Percentiles rank a stretch among this genome's conserved stretches.
These are phyloP conservation scores for Basipetospora chlamydospora DNA, from an alignment of 2,329 filamentous ascomycete species.

Conservation along the genomic window DNA sequence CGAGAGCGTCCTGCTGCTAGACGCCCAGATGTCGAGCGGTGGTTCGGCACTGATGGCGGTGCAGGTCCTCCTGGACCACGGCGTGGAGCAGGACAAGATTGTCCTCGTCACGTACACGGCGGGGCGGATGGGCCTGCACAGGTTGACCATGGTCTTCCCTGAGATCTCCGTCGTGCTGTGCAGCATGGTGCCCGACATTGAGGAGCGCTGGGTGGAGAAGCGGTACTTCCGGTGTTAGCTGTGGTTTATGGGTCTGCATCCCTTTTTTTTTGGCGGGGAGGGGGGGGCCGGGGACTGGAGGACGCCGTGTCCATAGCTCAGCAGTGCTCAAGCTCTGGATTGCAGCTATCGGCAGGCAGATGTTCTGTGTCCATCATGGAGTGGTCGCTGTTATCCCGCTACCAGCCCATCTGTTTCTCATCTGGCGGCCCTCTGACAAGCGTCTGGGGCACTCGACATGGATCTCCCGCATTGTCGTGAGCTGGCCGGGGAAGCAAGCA, in stretches of 20 bases:
- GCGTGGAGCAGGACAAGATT: slow-evolving; percentile 69
- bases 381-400: no score
- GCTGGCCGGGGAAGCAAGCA: no score
- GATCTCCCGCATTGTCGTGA: no score
- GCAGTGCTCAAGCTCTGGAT: no score
- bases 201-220: slow-evolving; percentile 80
- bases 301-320: not conserved
- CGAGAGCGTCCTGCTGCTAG: slow-evolving; percentile 71
- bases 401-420: no score
- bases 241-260: not conserved
- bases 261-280: no score
- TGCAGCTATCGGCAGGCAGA: no score
- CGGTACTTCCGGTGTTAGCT: slow-evolving; percentile 74
- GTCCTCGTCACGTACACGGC: slow-evolving; percentile 90
- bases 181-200: slow-evolving; percentile 64
- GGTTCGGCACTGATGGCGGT: slow-evolving; percentile 84
- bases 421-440: no score
- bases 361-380: no score
- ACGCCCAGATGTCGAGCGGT: slow-evolving; percentile 89
- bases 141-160: slow-evolving; percentile 79
- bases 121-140: slow-evolving; percentile 67
- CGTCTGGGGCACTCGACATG: no score
- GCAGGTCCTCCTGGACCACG: slow-evolving; percentile 87
- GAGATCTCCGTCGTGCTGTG: slow-evolving; percentile 76
- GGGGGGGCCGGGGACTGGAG: not conserved